Evolutionary conservation across 2,329 filamentous ascomycete genomes (phyloP), one percentile per base, ranked within the genome.

Genomic region (Ceratocystis alfenasii): DNA sequence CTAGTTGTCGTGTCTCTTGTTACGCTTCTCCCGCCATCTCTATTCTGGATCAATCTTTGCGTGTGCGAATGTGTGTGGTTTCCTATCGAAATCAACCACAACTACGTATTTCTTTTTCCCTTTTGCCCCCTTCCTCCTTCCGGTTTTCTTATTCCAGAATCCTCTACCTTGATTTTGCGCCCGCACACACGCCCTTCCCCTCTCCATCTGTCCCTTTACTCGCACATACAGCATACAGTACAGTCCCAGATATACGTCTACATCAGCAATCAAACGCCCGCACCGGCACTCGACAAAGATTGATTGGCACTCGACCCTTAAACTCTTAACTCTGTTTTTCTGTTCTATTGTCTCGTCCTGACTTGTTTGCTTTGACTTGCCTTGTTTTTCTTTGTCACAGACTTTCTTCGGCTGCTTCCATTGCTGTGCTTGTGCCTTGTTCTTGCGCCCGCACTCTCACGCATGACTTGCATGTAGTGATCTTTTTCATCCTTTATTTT

Each of bases 131-230:
- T 20, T 63, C 50, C 12, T 41, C 17, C 22, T 41, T 62, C 7
- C 20, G 10, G 20, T 12, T n/a, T 61, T 75, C 73, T 75, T 73
- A 41, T 62, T 64, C 50, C 48, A 57, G 36, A 61, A 48, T 66
- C 62, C 36, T 55, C 62, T 55, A 41, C 63, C 64, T 64, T 33
- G 59, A 53, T 69, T 67, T 69, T 70, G 74, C 74, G 75, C 74
- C 75, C 72, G 73, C 74, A 76, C 76, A 76, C 76, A 73, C 70
- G 74, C 30, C 33, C 41, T 62, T 61, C 30, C 45, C 17, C 46
- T 62, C 17, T 57, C 50, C 28, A 7, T 62, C 59, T 41, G n/a
- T 44, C 10, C 30, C 64, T 44, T 45, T 28, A 10, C 7, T 53
- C 53, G n/a, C 28, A 28, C 28, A 5, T 46, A 5, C 59, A 20